A percentile compares a stretch with the other conserved stretches of the same genome.
phyloP scores from a whole-genome alignment of 2,329 filamentous ascomycete genomes.

The Dothiorella sarmentorum region DNA sequence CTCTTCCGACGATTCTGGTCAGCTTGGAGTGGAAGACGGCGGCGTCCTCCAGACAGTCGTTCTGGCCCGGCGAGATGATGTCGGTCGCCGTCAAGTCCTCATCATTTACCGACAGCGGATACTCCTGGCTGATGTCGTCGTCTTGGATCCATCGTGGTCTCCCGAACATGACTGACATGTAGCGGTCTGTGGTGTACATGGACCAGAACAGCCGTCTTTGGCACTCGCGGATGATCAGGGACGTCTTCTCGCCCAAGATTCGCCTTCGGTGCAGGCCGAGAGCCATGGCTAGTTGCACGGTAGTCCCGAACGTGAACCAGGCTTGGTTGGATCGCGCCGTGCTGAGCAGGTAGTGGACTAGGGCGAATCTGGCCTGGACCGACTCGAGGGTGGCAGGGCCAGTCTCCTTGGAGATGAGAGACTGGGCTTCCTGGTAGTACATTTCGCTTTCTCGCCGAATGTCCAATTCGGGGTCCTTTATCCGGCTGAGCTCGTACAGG shows the following conservation, averaged over 20 bases:
- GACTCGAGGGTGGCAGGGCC: conserved; percentile 55
- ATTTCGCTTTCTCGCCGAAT: conserved; percentile 39
- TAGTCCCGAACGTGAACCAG: conserved; percentile 59
- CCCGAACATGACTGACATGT: conserved; percentile 61
- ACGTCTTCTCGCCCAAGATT: neutral
- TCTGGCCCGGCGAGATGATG: conserved; percentile 23
- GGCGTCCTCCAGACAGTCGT: conserved; percentile 52
- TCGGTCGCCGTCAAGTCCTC: conserved; percentile 52
- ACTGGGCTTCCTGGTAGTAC: conserved; percentile 43
- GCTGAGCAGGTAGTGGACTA: conserved; percentile 57
- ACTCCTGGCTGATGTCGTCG: conserved; percentile 60
- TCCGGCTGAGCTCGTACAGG: conserved; percentile 27
- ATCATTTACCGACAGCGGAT: conserved; percentile 56
- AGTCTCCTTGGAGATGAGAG: conserved; percentile 49
- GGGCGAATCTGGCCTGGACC: conserved; percentile 56
- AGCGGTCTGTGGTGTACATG: conserved; percentile 61
- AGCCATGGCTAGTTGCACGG: conserved; percentile 50
- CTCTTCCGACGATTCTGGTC: conserved; percentile 22
- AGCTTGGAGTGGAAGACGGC: conserved; percentile 45
- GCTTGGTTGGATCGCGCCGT: conserved; percentile 60
- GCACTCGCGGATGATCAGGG: conserved; percentile 46
- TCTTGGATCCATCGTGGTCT: conserved; percentile 60
- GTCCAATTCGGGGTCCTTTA: conserved; percentile 2
- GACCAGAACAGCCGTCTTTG: conserved; percentile 61
- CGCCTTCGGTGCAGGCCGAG: conserved; percentile 30